Base-by-base conservation (phyloP, 371 early-diverging fungal species). In the Smittium mucronatum region DNA sequence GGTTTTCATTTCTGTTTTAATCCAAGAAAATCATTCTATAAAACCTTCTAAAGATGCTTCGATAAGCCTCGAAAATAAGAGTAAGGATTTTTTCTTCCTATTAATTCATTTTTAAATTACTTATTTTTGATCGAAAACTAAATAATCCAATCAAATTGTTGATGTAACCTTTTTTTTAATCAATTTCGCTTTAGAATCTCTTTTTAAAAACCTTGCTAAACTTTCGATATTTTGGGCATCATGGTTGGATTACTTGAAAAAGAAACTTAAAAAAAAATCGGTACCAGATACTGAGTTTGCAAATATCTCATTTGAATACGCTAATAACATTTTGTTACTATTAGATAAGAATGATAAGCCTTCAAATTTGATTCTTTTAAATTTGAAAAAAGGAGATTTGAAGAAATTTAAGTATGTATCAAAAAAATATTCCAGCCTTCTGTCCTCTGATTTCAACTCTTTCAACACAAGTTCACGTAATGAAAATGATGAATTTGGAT, bases 201-300 rank as follows among this genome's bases (percentile, higher is more conserved):
- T 64, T 64, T 5, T 15, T 64, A 26, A 2, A 8, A 36, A 15
- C 5, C 32, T 30, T 30, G 21, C 15, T 36, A 64, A 30, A 64
- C 31, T 64, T 21, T 33, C 64, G 64, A 64, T 64, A 8, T 64
- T 64, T 30, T 64, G 64, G 64, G 64, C 64, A 16, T 8, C 25
- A 2, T 64, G 64, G 64, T 16, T 5, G 5, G 15, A 59, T 26
- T 59, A 59, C 26, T 5, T 59, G 47, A 21, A 5, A 5, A 47
- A 5, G 21, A 5, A 21, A 47, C 47, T 11, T 47, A 47, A 5
- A 21, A 47, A 5, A 11, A 47, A 21, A 5, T 47, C 47, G 21
- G n/a, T n/a, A n/a, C n/a, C n/a, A n/a, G n/a, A n/a, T n/a, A n/a
- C n/a, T n/a, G 21, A 47, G 21, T 21, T 47, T 21, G 47, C 21